Base-by-base conservation (phyloP, 768 basidiomycete genomes). In the Rhodotorula paludigena region DNA sequence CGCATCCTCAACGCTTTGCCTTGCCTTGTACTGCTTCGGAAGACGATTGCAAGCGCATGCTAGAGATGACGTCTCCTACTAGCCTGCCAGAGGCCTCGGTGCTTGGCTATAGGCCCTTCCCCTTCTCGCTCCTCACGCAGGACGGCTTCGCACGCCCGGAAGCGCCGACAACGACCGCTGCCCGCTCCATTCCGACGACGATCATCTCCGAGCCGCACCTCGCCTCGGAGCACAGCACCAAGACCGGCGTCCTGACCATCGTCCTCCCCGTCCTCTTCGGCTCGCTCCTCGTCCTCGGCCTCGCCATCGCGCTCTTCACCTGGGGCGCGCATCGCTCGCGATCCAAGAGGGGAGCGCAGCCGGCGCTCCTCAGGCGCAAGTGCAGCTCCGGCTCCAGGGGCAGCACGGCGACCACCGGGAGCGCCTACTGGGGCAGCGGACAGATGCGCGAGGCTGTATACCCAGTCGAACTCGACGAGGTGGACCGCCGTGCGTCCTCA, bases 201-300 rank as follows among this genome's bases (percentile, higher is more conserved):
- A 5, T 23, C 2, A 10, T 53, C 21, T 4, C 1, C n/a, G n/a
- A 41, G 15, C 28, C 54, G 23, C 23, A 54, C 36, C 35, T 55
- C 54, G 54, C 8, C 8, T 14, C 35, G 35, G 21, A 39, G 10
- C 23, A 28, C 54, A n/a, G 38, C 38, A 14, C 54, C 25, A 16
- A 10, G 14, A 38, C 38, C 14, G 10, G 11, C 35, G 38, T 55
- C 38, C 54, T 55, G n/a, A 33, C 25, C 38, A 33, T 55, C 54
- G 35, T 55, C 54, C 54, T 55, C 38, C 54, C 54, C 25, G 16
- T n/a, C 38, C 36, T 55, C 36, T 55, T 55, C 25, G 38, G 38
- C n/a, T 15, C 36, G 14, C 54, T 55, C 16, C 6, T 30, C 36
- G 14, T 55, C 54, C n/a, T 55, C 38, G 54, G 35, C 23, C 2